Evolutionary conservation across 164 flowering plant species (phyloP).

Genomic region (Berberis vulgaris): DNA sequence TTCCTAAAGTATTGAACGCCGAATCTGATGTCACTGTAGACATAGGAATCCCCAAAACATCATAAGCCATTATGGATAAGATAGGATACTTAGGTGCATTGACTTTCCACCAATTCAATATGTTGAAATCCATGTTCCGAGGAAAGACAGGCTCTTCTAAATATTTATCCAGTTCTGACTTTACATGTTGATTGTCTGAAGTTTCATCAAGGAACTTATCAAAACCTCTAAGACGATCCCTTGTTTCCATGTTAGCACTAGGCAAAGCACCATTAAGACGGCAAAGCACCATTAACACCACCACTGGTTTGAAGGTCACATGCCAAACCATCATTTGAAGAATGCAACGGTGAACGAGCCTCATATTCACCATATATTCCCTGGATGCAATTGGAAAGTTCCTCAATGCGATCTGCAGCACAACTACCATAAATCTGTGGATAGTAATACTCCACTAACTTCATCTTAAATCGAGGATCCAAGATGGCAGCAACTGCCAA

Average conservation of each 20-base stretch:
- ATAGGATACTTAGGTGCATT: constrained; percentile 68
- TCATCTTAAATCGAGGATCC: constrained; percentile 74
- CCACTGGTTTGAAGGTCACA: constrained; percentile 7
- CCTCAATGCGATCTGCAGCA: constrained; percentile 40
- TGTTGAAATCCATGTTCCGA: constrained; percentile 51
- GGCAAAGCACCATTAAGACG: constrained; percentile 22
- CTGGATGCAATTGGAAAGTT: constrained; percentile 39
- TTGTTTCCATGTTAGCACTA: constrained; percentile 19
- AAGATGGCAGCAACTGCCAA: constrained; percentile 56
- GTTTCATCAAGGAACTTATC: constrained; percentile 60
- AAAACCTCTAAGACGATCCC: constrained; percentile 56
- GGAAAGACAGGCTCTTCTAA: constrained; percentile 72
- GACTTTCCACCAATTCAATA: constrained; percentile 79
- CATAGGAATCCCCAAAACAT: constrained; percentile 60
- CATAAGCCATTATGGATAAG: constrained; percentile 74
- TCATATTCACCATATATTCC: constrained; percentile 53
- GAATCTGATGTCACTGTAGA: constrained; percentile 36
- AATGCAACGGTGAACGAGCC: constrained; percentile 22
- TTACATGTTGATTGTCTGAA: constrained; percentile 32
- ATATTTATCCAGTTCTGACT: constrained; percentile 65
- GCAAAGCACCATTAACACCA: too few relatives aligned
- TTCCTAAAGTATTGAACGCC: constrained; percentile 35
- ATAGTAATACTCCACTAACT: constrained; percentile 63
- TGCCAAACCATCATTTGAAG: constrained; percentile 30
- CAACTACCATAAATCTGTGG: constrained; percentile 43